Conservation (phyloP, 768 basidiomycete species). For the Termitomyces sp. region DNA sequence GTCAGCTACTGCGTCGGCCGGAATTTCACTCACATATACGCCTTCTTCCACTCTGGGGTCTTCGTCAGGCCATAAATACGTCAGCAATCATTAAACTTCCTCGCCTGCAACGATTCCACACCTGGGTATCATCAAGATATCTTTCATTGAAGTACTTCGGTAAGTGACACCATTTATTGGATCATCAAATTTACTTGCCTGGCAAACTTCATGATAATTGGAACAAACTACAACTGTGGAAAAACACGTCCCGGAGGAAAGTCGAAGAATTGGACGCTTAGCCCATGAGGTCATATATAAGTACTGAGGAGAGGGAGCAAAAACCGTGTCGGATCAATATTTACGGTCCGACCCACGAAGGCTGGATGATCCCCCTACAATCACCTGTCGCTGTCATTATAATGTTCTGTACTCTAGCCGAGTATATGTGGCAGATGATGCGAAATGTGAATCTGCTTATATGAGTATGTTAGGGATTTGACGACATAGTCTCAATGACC, state of each 20-base stretch:
- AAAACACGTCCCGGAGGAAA: background rate
- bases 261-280: background rate
- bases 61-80: slow-evolving; percentile 16
- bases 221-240: too few species aligned
- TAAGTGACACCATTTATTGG: background rate
- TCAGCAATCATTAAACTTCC: background rate
- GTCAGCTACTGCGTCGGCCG: background rate
- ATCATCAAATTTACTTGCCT: background rate
- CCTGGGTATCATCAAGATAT: slow-evolving; percentile 6
- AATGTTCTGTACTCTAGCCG: too few species aligned
- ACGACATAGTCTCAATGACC: background rate
- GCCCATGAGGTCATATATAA: background rate
- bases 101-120: background rate
- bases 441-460: background rate
- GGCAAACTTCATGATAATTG: slow-evolving; percentile 1
- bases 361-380: too few species aligned
- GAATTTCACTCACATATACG: slow-evolving; percentile 48
- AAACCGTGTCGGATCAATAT: too few species aligned
- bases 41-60: slow-evolving; percentile 73
- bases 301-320: too few species aligned
- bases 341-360: background rate
- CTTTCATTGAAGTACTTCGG: background rate
- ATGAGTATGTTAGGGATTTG: background rate
- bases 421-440: background rate
- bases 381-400: too few species aligned